These are phyloP conservation scores for Calonectria ilicicola DNA, from an alignment of 2,329 filamentous ascomycete species.

Conservation along the genomic window DNA sequence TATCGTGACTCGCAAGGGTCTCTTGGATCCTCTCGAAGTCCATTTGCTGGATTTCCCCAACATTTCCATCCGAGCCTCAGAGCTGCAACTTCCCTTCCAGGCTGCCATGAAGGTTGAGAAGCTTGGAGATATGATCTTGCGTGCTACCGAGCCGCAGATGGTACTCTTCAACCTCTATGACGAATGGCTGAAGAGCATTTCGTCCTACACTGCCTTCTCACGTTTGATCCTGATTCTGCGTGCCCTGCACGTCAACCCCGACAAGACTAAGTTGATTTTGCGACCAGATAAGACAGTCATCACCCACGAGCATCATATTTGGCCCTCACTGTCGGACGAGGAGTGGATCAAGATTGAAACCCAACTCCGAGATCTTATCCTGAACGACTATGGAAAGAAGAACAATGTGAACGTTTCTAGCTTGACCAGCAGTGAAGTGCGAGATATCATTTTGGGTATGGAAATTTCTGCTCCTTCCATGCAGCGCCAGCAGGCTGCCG, in stretches of 20 bases:
- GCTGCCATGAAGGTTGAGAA: constrained; percentile 99
- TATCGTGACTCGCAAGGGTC: constrained; percentile 96
- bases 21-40: constrained; percentile 96
- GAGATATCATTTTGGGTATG: constrained; percentile 99
- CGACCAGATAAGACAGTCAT: constrained; percentile 98
- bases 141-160: constrained; percentile 99
- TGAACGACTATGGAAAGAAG: constrained; percentile 99
- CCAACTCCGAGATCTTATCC: constrained; percentile 91
- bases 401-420: constrained; percentile 99
- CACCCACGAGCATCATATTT: constrained; percentile 98
- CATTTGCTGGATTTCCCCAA: constrained; percentile 98
- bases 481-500: constrained; percentile 97
- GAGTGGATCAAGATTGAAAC: constrained; percentile 99
- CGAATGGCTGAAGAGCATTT: constrained; percentile 98
- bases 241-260: constrained; percentile 95
- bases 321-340: constrained; percentile 93
- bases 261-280: constrained; percentile 96
- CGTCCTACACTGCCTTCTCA: constrained; percentile 98
- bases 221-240: constrained; percentile 92
- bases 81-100: constrained; percentile 97
- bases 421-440: constrained; percentile 94
- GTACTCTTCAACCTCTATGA: constrained; percentile 99
- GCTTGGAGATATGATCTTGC: constrained; percentile 97
- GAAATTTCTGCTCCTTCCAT: constrained; percentile 98
- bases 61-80: constrained; percentile 97